Conservation (phyloP, 108 stramenopile genomes). For the Stephanodiscus minutulus region DNA sequence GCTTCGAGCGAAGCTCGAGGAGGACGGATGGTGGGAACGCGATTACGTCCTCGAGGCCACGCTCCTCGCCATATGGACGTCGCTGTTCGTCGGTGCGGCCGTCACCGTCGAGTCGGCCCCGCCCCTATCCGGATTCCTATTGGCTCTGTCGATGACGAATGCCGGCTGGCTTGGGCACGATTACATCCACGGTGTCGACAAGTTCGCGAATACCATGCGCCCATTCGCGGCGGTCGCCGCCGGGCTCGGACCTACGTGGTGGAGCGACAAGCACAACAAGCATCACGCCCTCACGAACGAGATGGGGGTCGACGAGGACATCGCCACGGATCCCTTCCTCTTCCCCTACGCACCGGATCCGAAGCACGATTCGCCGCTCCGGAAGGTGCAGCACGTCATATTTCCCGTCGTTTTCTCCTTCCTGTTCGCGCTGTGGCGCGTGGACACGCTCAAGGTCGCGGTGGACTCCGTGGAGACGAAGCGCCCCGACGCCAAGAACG, state of each 20-base stretch:
- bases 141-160: constrained; percentile 81
- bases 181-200: constrained; percentile 89
- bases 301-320: constrained; percentile 92
- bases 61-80: constrained; percentile 73
- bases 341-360: constrained; percentile 88
- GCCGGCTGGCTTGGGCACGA: constrained; percentile 95
- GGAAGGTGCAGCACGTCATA: constrained; percentile 89
- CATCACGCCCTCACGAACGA: constrained; percentile 90
- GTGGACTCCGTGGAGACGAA: constrained; percentile 73
- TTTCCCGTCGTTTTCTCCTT: constrained; percentile 88
- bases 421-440: constrained; percentile 86
- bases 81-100: constrained; percentile 62
- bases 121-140: constrained; percentile 50
- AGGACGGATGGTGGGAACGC: constrained; percentile 91
- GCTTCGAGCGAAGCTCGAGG: constrained; percentile 74
- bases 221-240: constrained; percentile 74
- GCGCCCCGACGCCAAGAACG: constrained; percentile 70
- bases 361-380: constrained; percentile 78
- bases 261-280: constrained; percentile 91
- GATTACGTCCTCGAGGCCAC: constrained; percentile 73
- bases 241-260: constrained; percentile 85
- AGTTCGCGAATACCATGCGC: constrained; percentile 62
- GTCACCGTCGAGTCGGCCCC: constrained; percentile 54
- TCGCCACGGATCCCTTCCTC: constrained; percentile 91
- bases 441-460: constrained; percentile 82